Percentiles rank a stretch among this genome's conserved stretches.
Conservation (phyloP, 495 filamentous ascomycete genomes). For the Aspergillus sclerotiicarbonarius region DNA sequence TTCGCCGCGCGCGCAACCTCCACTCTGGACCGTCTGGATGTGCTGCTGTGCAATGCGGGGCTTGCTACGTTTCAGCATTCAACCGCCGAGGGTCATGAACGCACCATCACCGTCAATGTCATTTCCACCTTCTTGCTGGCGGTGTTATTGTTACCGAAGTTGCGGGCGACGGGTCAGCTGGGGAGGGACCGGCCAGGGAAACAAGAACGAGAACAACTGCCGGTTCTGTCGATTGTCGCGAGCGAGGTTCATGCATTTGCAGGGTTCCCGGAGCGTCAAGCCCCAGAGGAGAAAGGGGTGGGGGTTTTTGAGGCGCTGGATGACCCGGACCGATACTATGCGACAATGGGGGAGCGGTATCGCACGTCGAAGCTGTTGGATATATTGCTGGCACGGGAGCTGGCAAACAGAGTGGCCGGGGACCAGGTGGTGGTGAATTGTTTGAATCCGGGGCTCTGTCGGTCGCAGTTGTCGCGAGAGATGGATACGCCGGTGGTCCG, state of each 20-base stretch:
- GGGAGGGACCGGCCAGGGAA: conserved; percentile 2
- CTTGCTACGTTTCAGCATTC: conserved; percentile 19
- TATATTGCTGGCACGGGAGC: neutral
- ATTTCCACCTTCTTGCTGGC: conserved; percentile 40
- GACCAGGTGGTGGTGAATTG: conserved; percentile 45
- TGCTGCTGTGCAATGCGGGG: conserved; percentile 37
- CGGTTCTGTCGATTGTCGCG: neutral
- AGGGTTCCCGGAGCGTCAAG: neutral
- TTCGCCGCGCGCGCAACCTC: conserved; percentile 26
- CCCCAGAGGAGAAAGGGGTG: conserved; percentile 2
- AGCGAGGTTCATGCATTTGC: conserved; percentile 5
- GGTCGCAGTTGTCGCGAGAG: conserved; percentile 14
- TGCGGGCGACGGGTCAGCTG: conserved; percentile 17
- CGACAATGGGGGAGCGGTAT: neutral
- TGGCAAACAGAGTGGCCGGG: neutral
- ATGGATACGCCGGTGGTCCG: conserved; percentile 14
- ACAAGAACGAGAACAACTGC: neutral
- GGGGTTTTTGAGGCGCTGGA: neutral
- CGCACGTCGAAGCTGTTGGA: conserved; percentile 8
- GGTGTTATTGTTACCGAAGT: conserved; percentile 25
- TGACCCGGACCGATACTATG: neutral
- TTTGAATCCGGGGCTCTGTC: conserved; percentile 44
- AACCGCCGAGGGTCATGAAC: conserved; percentile 33
- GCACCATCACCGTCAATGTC: conserved; percentile 42
- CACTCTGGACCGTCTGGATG: conserved; percentile 28